Percentiles rank a stretch among this genome's conserved stretches.
These are phyloP conservation scores for Aspergillus pseudoglaucus DNA, from an alignment of 2,329 filamentous ascomycete genomes.

Conservation along the genomic window DNA sequence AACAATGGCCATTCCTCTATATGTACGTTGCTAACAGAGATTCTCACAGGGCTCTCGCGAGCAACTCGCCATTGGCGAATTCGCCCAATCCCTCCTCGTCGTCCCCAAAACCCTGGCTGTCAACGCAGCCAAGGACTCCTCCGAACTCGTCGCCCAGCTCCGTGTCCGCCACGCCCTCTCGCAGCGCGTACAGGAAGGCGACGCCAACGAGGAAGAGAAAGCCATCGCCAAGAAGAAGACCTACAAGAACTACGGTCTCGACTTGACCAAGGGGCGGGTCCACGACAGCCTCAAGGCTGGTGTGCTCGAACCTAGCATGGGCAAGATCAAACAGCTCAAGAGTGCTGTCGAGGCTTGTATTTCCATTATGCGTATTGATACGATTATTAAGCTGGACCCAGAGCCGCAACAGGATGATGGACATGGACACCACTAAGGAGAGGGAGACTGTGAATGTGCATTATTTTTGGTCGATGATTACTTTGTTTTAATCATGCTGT, in stretches of 20 bases:
- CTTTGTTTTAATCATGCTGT: not conserved
- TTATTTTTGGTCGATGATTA: not conserved
- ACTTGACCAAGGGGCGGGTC: slow-evolving; percentile 81
- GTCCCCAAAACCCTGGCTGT: slow-evolving; percentile 95
- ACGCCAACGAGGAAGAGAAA: slow-evolving; percentile 73
- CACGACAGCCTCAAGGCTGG: slow-evolving; percentile 91
- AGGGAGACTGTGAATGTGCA: not conserved
- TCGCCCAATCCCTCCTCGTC: slow-evolving; percentile 85
- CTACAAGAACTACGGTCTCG: slow-evolving; percentile 97
- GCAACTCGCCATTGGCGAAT: slow-evolving; percentile 95
- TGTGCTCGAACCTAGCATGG: slow-evolving; percentile 93
- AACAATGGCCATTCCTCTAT: slow-evolving; percentile 3
- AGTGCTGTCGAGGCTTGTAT: slow-evolving; percentile 97
- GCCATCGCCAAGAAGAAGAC: slow-evolving; percentile 86
- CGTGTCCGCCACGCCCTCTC: slow-evolving; percentile 90
- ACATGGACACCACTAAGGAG: slow-evolving; percentile 63
- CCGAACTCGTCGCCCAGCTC: slow-evolving; percentile 90
- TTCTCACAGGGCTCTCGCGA: slow-evolving; percentile 68
- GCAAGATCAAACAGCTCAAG: slow-evolving; percentile 97
- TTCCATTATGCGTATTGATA: slow-evolving; percentile 98
- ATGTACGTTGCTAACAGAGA: not conserved
- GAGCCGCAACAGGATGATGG: slow-evolving; percentile 77
- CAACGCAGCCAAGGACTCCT: slow-evolving; percentile 94
- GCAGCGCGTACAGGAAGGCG: slow-evolving; percentile 83
- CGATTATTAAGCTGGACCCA: slow-evolving; percentile 94